Base-by-base conservation (phyloP, 176 grass and related monocot species). In the Typha latifolia region DNA sequence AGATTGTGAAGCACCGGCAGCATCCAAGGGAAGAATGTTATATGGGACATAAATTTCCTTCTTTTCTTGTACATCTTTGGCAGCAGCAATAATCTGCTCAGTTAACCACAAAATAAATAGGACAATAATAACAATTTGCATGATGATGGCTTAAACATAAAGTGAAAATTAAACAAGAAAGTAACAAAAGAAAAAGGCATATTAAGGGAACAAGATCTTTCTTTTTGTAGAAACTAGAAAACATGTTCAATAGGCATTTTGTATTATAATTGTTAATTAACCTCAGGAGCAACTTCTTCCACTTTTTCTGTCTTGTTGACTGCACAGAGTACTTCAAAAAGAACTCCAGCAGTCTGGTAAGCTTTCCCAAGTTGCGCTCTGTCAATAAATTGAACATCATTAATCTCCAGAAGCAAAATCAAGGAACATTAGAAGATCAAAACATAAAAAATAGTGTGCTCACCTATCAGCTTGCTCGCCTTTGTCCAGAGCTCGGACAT, bases 231-330 rank as follows among this genome's bases (percentile, higher is more conserved):
- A 29, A 3, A 29, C 1, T 43, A 10, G 37, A 43, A 43, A 43
- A 43, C 37, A 43, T 43, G 37, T 43, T 43, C 37, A 29, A 29
- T 43, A 43, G 37, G 5, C 37, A 9, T 43, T 10, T 43, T 43
- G 37, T 43, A 43, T 0, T 43, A 43, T 43, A 31, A 32, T 27
- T 57, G 32, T n/a, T 23, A 72, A 83, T 80, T 0, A 85, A 97
- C 93, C 80, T 92, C 88, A 0, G 81, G 88, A 24, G 87, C 87
- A 32, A 96, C 80, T 84, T 97, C 83, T 80, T 92, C 94, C 8
- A 91, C 94, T 74, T 97, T 90, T 76, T 97, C 94, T 32, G 87
- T 89, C 73, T 97, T 90, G 68, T 91, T 92, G 69, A 97, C 83
- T 3, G 94, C 85, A 20, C 86, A 91, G 62, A 97, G 89, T 59